phyloP scores from a whole-genome alignment of 495 filamentous ascomycete genomes.

The Rhypophila decipiens region DNA sequence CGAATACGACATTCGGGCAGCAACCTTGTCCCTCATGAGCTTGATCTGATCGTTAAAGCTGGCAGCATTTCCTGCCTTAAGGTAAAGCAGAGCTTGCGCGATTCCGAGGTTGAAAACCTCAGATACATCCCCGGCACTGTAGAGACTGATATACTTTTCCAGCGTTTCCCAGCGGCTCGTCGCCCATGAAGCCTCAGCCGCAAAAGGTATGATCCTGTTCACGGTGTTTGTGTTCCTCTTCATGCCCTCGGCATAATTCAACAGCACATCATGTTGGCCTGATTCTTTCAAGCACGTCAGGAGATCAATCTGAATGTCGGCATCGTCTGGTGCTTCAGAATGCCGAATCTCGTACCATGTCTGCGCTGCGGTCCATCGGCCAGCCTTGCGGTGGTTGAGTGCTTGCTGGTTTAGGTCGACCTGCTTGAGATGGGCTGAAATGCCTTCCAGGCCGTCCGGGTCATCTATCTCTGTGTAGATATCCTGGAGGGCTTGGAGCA shows the following conservation, averaged over 20 bases:
- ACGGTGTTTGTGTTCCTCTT: slow-evolving; percentile 45
- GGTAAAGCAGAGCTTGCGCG: slow-evolving; percentile 61
- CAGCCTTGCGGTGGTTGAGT: slow-evolving; percentile 83
- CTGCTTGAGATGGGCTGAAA: slow-evolving; percentile 75
- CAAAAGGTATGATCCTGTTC: slow-evolving; percentile 65
- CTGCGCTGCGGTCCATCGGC: slow-evolving; percentile 96
- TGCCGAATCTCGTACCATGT: slow-evolving; percentile 93
- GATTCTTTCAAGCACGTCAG: slow-evolving; percentile 87
- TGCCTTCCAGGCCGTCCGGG: slow-evolving; percentile 91
- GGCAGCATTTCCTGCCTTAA: slow-evolving; percentile 48
- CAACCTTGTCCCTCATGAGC: slow-evolving; percentile 61
- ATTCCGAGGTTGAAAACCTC: slow-evolving; percentile 79
- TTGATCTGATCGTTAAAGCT: slow-evolving; percentile 55
- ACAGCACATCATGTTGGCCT: slow-evolving; percentile 79
- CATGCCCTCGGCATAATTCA: slow-evolving; percentile 78
- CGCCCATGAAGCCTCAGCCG: slow-evolving; percentile 85
- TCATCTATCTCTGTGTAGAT: slow-evolving; percentile 98
- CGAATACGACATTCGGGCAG: slow-evolving; percentile 64
- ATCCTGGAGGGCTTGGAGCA: slow-evolving; percentile 74
- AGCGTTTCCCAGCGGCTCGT: slow-evolving; percentile 74
- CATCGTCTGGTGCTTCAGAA: slow-evolving; percentile 67
- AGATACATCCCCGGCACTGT: slow-evolving; percentile 42
- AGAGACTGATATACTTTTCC: slow-evolving; percentile 56
- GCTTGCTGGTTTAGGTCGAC: slow-evolving; percentile 88
- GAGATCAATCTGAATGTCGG: slow-evolving; percentile 73